A percentile compares a stretch with the other conserved stretches of the same genome.
Evolutionary conservation across 257 asterid genomes (phyloP).

Genomic region (Perilla frutescens): DNA sequence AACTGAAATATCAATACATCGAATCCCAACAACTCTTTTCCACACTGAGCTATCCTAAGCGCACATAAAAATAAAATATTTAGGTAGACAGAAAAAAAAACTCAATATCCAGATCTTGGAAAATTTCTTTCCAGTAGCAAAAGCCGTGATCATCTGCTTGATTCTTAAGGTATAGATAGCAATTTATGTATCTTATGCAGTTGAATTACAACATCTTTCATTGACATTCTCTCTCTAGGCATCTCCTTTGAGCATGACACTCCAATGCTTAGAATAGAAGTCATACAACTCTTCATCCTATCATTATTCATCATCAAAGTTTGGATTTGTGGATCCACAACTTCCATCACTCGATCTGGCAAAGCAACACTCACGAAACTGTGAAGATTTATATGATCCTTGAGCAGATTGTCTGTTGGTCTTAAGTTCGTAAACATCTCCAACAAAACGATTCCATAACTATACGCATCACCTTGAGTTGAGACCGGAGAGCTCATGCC

Average conservation of each 20-base stretch:
- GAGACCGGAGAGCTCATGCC: conserved; percentile 34
- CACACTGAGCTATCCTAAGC: too few relatives aligned
- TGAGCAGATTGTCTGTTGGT: conserved; percentile 36
- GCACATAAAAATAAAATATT: too few relatives aligned
- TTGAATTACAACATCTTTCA: not conserved
- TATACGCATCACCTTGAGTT: conserved; percentile 40
- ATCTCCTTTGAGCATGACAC: not conserved
- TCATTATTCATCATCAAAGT: not conserved
- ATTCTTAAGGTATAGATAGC: too few relatives aligned
- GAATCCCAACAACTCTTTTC: too few relatives aligned
- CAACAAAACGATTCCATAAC: conserved; percentile 41
- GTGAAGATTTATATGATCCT: conserved; percentile 19
- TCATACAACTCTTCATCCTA: not conserved
- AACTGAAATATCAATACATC: too few relatives aligned
- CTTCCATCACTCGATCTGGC: conserved; percentile 17
- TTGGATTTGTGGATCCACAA: conserved; percentile 32
- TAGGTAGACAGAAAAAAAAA: too few relatives aligned
- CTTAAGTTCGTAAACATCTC: conserved; percentile 42
- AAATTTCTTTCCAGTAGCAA: too few relatives aligned
- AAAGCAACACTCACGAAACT: conserved; percentile 29
- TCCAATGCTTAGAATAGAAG: not conserved
- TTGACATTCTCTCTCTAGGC: not conserved
- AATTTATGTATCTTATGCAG: not conserved
- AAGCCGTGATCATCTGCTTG: too few relatives aligned
- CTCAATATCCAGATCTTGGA: too few relatives aligned